Conservation (phyloP, 1,284 basidiomycete species). For the Bjerkandera adusta region DNA sequence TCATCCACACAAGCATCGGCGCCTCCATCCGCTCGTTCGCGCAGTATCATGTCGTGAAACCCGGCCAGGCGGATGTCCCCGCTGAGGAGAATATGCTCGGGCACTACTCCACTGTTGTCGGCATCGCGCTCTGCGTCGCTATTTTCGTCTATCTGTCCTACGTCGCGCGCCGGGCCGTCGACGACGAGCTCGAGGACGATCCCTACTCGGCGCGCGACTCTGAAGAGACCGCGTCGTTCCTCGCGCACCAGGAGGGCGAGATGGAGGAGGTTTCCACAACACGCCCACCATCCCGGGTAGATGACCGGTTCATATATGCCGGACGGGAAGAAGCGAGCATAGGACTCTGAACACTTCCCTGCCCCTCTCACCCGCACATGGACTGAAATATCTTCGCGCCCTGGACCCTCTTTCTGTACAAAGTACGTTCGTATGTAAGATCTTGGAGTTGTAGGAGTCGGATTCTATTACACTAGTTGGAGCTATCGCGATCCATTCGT, state of each 20-base stretch:
- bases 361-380: not conserved
- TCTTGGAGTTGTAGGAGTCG: constrained; percentile 10
- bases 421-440: constrained; percentile 13
- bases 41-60: constrained; percentile 49
- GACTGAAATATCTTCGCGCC: constrained; percentile 2
- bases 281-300: constrained; percentile 10
- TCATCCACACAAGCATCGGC: constrained; percentile 83
- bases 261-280: constrained; percentile 38
- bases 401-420: constrained; percentile 7
- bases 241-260: constrained; percentile 32
- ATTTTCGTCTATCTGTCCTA: constrained; percentile 79
- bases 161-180: constrained; percentile 78
- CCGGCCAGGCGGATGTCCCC: constrained; percentile 26
- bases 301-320: constrained; percentile 14
- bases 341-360: constrained; percentile 15
- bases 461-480: constrained; percentile 3
- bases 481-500: constrained; percentile 6
- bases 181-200: constrained; percentile 69
- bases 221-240: constrained; percentile 37
- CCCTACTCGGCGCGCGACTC: constrained; percentile 22
- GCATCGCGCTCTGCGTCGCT: constrained; percentile 70
- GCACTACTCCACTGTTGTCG: constrained; percentile 65
- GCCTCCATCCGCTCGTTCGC: constrained; percentile 82
- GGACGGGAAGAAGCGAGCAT: constrained; percentile 20
- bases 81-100: constrained; percentile 49